Conservation (phyloP, 2,329 filamentous ascomycete genomes). For the Botrytis pseudocinerea region DNA sequence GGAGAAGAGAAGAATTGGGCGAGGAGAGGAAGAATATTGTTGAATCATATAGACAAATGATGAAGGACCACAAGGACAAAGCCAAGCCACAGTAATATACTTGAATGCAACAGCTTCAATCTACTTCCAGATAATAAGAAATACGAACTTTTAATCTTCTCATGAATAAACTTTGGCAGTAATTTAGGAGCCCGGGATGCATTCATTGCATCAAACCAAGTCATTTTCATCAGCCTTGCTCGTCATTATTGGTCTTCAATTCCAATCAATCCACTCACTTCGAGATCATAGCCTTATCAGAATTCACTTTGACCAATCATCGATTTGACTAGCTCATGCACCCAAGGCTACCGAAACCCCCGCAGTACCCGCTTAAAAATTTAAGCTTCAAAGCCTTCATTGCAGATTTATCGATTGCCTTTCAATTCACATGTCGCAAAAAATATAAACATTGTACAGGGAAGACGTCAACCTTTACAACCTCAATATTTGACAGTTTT, state of each 20-base stretch:
- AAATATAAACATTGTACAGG: slow-evolving; percentile 3
- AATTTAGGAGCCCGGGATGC: not conserved
- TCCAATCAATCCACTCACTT: not conserved
- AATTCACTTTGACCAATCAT: not conserved
- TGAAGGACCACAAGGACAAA: slow-evolving; percentile 50
- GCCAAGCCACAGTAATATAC: slow-evolving; percentile 4
- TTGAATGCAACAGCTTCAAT: not conserved
- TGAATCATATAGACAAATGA: slow-evolving; percentile 70
- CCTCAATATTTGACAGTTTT: slow-evolving; percentile 8
- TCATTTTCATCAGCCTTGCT: slow-evolving; percentile 1
- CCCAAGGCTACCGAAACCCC: not conserved
- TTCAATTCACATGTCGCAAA: slow-evolving; percentile 3
- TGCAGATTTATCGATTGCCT: not conserved
- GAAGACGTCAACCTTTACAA: slow-evolving; percentile 14
- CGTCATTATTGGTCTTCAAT: not conserved
- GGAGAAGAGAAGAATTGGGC: slow-evolving; percentile 72
- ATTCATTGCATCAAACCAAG: not conserved
- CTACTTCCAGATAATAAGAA: not conserved
- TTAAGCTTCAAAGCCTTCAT: slow-evolving; percentile 12
- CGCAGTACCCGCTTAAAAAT: slow-evolving; percentile 19
- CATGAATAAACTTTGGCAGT: not conserved
- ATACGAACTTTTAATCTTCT: not conserved
- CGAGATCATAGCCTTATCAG: not conserved
- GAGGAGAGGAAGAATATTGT: slow-evolving; percentile 69
- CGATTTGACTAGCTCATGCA: not conserved